phyloP scores from a whole-genome alignment of 169 alveolate species.

The Babesia bovis region DNA sequence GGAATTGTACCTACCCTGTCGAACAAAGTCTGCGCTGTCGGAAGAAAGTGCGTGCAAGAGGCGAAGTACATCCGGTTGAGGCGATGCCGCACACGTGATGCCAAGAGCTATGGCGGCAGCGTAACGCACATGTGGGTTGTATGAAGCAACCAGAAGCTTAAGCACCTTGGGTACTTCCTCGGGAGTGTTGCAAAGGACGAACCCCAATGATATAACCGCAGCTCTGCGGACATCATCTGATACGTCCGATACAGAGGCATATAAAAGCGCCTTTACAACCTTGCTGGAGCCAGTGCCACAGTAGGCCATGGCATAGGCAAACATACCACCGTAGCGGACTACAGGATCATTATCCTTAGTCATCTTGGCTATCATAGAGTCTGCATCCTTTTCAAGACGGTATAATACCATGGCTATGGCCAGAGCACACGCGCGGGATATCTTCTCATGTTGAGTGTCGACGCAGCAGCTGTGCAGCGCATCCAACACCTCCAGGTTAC shows the following conservation, averaged over 20 bases:
- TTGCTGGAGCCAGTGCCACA: constrained; percentile 89
- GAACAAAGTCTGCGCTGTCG: constrained; percentile 95
- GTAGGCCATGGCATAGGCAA: constrained; percentile 96
- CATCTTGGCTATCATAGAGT: constrained; percentile 84
- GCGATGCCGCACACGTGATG: constrained; percentile 95
- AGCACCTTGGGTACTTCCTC: constrained; percentile 88
- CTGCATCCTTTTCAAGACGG: constrained; percentile 92
- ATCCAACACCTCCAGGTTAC: constrained; percentile 84
- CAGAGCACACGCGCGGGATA: constrained; percentile 93
- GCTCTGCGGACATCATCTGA: constrained; percentile 99
- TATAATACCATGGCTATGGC: constrained; percentile 93
- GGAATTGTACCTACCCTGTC: constrained; percentile 85
- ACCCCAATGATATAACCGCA: constrained; percentile 95
- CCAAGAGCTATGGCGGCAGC: constrained; percentile 99
- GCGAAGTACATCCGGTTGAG: constrained; percentile 86
- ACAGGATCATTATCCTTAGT: constrained; percentile 90
- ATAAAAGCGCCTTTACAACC: constrained; percentile 92
- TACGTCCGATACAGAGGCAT: constrained; percentile 96
- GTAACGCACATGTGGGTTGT: constrained; percentile 97
- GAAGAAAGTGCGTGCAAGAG: constrained; percentile 90
- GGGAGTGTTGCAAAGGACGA: constrained; percentile 84
- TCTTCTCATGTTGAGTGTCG: constrained; percentile 98
- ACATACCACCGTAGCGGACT: constrained; percentile 97
- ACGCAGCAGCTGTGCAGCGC: constrained; percentile 91
- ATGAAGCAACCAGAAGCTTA: constrained; percentile 89